phyloP scores from a whole-genome alignment of 2,329 filamentous ascomycete species.

The Colletotrichum australisinense region DNA sequence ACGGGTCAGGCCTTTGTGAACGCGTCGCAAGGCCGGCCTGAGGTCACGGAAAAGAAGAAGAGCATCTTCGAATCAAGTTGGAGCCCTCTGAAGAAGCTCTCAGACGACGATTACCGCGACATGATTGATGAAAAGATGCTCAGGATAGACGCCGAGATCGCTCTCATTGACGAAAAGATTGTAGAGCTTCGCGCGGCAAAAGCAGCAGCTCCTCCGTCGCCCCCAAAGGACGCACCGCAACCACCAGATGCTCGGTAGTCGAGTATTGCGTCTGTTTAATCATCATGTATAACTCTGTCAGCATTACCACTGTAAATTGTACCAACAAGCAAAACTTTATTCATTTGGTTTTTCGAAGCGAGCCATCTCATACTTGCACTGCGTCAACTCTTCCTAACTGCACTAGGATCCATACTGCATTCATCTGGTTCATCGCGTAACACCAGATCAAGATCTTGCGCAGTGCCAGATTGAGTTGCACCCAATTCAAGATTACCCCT shows the following conservation, averaged over 20 bases:
- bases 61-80: constrained; percentile 70
- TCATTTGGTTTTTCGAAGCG: too few species aligned
- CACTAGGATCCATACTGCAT: not conserved
- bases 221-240: not conserved
- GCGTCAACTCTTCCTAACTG: too few species aligned
- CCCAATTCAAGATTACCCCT: not conserved
- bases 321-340: constrained; percentile 2
- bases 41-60: constrained; percentile 48
- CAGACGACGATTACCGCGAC: constrained; percentile 77
- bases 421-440: not conserved
- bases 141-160: constrained; percentile 79
- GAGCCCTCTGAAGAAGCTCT: constrained; percentile 77
- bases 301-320: not conserved
- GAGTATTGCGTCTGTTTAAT: not conserved
- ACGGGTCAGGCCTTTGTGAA: constrained; percentile 53
- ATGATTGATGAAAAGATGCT: constrained; percentile 79
- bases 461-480: not conserved
- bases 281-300: not conserved
- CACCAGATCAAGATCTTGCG: not conserved
- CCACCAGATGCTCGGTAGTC: not conserved
- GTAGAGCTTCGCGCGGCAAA: constrained; percentile 47
- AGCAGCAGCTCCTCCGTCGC: not conserved
- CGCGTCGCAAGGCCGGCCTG: constrained; percentile 37
- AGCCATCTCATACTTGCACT: too few species aligned
- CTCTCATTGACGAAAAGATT: constrained; percentile 82